Percentiles rank a stretch among this genome's conserved stretches.
These are phyloP conservation scores for Xylariaceae sp. DNA, from an alignment of 2,329 filamentous ascomycete species.

Conservation along the genomic window DNA sequence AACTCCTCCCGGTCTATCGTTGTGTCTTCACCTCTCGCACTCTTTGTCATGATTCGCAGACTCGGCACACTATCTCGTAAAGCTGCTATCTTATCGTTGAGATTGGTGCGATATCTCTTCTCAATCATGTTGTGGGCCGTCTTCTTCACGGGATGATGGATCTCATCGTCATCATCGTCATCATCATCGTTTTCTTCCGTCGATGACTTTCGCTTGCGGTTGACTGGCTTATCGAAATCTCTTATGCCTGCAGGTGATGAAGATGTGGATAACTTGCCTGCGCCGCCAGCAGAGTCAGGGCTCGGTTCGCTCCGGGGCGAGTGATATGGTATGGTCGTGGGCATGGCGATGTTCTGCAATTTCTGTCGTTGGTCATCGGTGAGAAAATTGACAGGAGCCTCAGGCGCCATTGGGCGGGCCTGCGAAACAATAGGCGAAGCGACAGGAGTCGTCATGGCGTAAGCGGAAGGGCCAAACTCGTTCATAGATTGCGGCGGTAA, in stretches of 20 bases:
- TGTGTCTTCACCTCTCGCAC: slow-evolving; percentile 60
- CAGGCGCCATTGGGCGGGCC: slow-evolving; percentile 26
- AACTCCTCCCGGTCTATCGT: slow-evolving; percentile 73
- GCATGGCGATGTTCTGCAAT: slow-evolving; percentile 60
- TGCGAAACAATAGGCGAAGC: slow-evolving; percentile 28
- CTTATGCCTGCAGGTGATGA: slow-evolving; percentile 57
- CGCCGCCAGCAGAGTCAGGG: slow-evolving; percentile 50
- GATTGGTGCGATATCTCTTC: slow-evolving; percentile 90
- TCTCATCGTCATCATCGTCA: slow-evolving; percentile 55
- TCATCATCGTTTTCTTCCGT: slow-evolving; percentile 46
- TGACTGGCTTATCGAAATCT: slow-evolving; percentile 41
- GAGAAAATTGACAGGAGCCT: slow-evolving; percentile 38
- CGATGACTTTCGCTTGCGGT: slow-evolving; percentile 66
- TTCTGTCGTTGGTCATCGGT: slow-evolving; percentile 57
- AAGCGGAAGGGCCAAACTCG: slow-evolving; percentile 34
- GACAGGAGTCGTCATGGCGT: slow-evolving; percentile 27
- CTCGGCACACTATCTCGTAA: slow-evolving; percentile 88
- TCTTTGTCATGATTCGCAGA: slow-evolving; percentile 76
- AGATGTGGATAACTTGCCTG: slow-evolving; percentile 45
- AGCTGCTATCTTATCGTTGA: slow-evolving; percentile 95
- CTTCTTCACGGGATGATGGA: slow-evolving; percentile 66
- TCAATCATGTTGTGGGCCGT: slow-evolving; percentile 98
- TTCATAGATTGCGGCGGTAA: slow-evolving; percentile 27
- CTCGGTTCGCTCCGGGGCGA: slow-evolving; percentile 55
- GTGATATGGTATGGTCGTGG: slow-evolving; percentile 55